Base-by-base conservation (phyloP, 768 basidiomycete genomes). In the Podaxis sp. region DNA sequence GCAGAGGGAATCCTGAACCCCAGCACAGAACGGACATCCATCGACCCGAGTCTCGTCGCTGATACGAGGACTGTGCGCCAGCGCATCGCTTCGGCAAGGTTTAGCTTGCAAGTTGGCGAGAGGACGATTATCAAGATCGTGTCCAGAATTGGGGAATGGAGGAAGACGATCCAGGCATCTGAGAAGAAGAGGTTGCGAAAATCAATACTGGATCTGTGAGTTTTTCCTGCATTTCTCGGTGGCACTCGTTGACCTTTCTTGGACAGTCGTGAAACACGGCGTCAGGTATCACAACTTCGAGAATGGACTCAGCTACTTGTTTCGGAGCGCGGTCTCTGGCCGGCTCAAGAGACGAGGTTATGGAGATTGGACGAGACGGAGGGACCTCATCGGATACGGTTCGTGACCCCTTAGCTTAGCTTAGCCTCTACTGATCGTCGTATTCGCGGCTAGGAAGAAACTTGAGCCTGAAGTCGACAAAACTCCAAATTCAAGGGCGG, bases 301-400 rank as follows among this genome's bases (percentile, higher is more conserved):
- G 85, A 88, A 53, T 89, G 89, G 81, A 77, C 83, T 0, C 72
- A 82, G 42, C 67, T 84, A 7, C 73, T 90, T 23, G 84, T 84
- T 1, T 85, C 86, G 0, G 95, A 96, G 69, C 82, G 91, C 21
- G 93, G 93, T 0, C 68, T 96, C 11, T 96, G 95, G 94, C 85
- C 87, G 1, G 79, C 82, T 47, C 71, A 79, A 14, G 77, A 76
- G 42, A 74, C 68, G 2, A 74, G 75, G 23, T 65, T 81, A 10
- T 96, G 95, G 95, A 77, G 88, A 35, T 72, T 96, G 48, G 95
- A 96, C 63, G 94, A 95, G 67, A 95, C 93, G 1, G 95, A 97
- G 67, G 95, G 94, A 0, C 94, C 93, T 1, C 82, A 91, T 66
- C 84, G 94, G 50, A 89, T 91, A 56, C 79, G 94, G 93, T 93